Conservation (phyloP, 2,329 filamentous ascomycete genomes). For the Biscogniauxia marginata region DNA sequence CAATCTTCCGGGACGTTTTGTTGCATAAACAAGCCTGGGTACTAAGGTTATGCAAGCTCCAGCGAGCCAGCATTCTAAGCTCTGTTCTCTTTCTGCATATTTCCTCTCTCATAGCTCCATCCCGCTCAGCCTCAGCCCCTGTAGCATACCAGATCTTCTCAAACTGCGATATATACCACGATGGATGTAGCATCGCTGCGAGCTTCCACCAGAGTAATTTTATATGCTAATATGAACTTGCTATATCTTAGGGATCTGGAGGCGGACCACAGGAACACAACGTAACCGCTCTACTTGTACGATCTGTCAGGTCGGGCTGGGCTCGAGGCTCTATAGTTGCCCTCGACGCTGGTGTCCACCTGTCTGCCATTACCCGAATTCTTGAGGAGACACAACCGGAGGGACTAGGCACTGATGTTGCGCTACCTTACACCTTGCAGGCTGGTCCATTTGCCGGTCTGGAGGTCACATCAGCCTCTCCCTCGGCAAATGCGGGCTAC, state of each 20-base stretch:
- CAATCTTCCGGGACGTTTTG: constrained; percentile 3
- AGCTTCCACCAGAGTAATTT: neutral
- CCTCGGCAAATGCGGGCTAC: constrained; percentile 76
- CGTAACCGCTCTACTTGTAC: constrained; percentile 84
- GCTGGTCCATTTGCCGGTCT: constrained; percentile 80
- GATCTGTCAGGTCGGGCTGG: constrained; percentile 78
- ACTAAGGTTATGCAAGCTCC: no score
- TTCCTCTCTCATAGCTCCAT: neutral
- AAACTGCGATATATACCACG: no score
- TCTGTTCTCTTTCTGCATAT: no score
- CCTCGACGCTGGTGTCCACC: constrained; percentile 90
- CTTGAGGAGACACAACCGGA: constrained; percentile 56
- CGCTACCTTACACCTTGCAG: constrained; percentile 55
- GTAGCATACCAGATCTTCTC: no score
- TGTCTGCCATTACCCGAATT: constrained; percentile 80
- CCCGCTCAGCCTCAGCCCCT: no score
- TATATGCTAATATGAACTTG: constrained; percentile 7
- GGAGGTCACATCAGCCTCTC: constrained; percentile 62
- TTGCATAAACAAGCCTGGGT: neutral
- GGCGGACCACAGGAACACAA: constrained; percentile 90
- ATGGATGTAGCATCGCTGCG: neutral
- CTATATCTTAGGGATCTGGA: constrained; percentile 67
- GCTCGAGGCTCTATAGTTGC: constrained; percentile 78
- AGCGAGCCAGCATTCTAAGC: neutral
- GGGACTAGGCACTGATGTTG: constrained; percentile 35